Percentiles rank a stretch among this genome's conserved stretches.
Conservation (phyloP, 2,329 filamentous ascomycete species). For the Apiospora marii region DNA sequence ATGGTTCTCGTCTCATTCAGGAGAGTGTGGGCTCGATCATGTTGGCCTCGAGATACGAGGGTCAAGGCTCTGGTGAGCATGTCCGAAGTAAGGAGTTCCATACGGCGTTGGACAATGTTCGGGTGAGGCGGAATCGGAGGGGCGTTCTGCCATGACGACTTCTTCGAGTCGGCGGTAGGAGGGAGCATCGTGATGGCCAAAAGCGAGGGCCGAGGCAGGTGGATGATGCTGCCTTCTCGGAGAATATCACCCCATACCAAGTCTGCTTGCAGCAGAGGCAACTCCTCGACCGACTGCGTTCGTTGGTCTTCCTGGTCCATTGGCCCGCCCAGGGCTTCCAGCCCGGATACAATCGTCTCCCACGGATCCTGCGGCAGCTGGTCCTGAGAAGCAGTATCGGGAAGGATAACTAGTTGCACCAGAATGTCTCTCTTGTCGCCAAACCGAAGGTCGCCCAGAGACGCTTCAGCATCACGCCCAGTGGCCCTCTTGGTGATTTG, state of each 20-base stretch:
- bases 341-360: conserved; percentile 95
- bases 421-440: conserved; percentile 94
- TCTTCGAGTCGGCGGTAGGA: conserved; percentile 67
- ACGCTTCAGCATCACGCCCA: conserved; percentile 91
- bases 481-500: conserved; percentile 97
- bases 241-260: conserved; percentile 93
- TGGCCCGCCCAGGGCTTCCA: conserved; percentile 90
- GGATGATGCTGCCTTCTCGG: conserved; percentile 83
- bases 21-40: conserved; percentile 91
- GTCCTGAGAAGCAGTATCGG: conserved; percentile 84
- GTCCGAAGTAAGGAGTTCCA: conserved; percentile 97
- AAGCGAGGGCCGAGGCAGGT: conserved; percentile 87
- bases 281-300: conserved; percentile 86
- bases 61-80: conserved; percentile 95
- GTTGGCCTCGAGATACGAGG: conserved; percentile 87
- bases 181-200: conserved; percentile 97
- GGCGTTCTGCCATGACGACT: conserved; percentile 67
- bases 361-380: conserved; percentile 91
- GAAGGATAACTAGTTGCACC: conserved; percentile 90
- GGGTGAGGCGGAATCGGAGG: conserved; percentile 95
- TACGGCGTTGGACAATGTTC: conserved; percentile 91
- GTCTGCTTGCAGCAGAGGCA: conserved; percentile 94
- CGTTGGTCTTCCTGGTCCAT: conserved; percentile 87
- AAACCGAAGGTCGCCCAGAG: conserved; percentile 89
- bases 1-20: conserved; percentile 94